Conservation (phyloP, 2,329 filamentous ascomycete species). For the Calonectria hongkongensis region DNA sequence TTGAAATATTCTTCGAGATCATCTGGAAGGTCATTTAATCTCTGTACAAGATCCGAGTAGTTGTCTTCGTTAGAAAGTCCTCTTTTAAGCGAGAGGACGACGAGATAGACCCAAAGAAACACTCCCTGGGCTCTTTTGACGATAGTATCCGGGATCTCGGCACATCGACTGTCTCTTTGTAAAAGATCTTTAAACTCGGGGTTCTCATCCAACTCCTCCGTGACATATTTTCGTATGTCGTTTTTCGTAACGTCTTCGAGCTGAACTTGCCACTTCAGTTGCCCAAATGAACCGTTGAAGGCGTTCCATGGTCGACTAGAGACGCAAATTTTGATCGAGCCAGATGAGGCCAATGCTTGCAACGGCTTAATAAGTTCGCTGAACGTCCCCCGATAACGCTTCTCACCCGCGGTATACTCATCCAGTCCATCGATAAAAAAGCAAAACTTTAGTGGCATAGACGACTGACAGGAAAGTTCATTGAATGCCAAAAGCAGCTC, state of each 20-base stretch:
- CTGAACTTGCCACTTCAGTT: background rate
- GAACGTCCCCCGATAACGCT: background rate
- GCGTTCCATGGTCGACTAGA: constrained; percentile 9
- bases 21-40: background rate
- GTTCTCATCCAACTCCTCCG: background rate
- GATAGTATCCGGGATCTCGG: background rate
- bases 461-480: background rate
- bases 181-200: background rate
- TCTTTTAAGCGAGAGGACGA: background rate
- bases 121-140: background rate
- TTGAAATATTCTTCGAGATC: background rate
- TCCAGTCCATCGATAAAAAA: constrained; percentile 21
- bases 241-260: background rate
- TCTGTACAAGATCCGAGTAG: background rate
- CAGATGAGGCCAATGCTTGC: background rate
- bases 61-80: background rate
- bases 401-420: background rate
- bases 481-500: background rate
- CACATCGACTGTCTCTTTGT: background rate
- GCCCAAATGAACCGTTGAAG: background rate
- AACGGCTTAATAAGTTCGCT: background rate
- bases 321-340: constrained; percentile 7
- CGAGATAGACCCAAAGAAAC: constrained; percentile 9
- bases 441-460: constrained; percentile 4
- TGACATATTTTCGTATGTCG: background rate